Percentiles rank a stretch among this genome's conserved stretches.
Conservation (phyloP, 495 filamentous ascomycete genomes). For the Podospora didyma region DNA sequence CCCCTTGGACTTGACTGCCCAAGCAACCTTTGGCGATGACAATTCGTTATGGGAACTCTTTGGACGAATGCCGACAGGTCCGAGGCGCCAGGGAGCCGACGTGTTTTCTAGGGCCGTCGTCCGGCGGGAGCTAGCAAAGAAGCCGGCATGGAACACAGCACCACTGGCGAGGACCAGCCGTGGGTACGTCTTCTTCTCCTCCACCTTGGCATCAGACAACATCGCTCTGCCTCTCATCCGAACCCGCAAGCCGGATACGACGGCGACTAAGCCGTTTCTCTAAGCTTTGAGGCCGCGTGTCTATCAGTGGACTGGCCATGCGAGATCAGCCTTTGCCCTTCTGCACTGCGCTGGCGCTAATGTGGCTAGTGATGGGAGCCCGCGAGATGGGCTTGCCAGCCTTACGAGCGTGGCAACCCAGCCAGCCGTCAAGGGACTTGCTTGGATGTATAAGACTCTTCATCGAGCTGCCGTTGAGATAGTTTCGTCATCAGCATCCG, state of each 20-base stretch:
- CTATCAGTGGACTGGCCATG: conserved; percentile 1
- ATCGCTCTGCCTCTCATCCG: neutral
- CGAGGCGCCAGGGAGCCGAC: too few relatives aligned
- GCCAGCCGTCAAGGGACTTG: neutral
- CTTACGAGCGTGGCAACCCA: neutral
- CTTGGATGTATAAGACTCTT: neutral
- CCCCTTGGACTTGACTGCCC: too few relatives aligned
- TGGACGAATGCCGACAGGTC: too few relatives aligned
- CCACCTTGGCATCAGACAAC: neutral
- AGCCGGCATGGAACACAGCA: too few relatives aligned
- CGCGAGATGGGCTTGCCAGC: neutral
- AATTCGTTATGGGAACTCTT: too few relatives aligned
- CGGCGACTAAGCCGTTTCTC: neutral
- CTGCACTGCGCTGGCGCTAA: neutral
- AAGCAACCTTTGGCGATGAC: too few relatives aligned
- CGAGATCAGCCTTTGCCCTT: neutral
- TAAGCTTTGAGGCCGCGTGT: neutral
- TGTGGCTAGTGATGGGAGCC: neutral
- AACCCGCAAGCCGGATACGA: neutral
- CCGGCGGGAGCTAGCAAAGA: too few relatives aligned
- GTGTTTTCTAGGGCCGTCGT: too few relatives aligned
- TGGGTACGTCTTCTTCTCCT: neutral
- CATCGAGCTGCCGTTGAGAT: neutral
- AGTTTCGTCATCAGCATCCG: neutral
- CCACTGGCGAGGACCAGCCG: too few relatives aligned